These are phyloP conservation scores for Debaryomyces sp. DNA, from an alignment of 1,139 yeast species.

Conservation along the genomic window DNA sequence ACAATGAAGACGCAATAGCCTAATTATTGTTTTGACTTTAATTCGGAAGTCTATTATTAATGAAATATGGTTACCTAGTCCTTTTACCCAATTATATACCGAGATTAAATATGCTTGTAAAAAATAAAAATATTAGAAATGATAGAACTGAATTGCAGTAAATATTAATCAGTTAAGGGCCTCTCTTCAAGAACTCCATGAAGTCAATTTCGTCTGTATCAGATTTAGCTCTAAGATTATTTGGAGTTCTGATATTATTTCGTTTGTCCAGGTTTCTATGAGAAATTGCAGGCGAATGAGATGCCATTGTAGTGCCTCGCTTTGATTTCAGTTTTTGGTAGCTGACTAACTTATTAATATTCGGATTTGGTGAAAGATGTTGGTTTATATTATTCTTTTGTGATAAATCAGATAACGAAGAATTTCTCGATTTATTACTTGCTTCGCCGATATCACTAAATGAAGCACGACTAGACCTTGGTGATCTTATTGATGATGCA, in stretches of 20 bases:
- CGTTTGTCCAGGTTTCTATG: slow-evolving; percentile 6
- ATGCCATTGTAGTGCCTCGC: slow-evolving; percentile 8
- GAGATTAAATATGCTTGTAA: background rate
- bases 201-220: slow-evolving; percentile 44
- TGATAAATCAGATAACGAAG: slow-evolving; percentile 6
- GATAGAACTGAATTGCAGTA: background rate
- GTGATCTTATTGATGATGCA: slow-evolving; percentile 11
- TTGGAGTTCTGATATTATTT: background rate
- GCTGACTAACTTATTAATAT: slow-evolving; percentile 8
- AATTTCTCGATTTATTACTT: background rate
- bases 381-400: slow-evolving; percentile 7
- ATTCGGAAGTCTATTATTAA: background rate
- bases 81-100: background rate
- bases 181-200: slow-evolving; percentile 48
- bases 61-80: background rate
- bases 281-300: slow-evolving; percentile 17
- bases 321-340: slow-evolving; percentile 4
- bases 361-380: slow-evolving; percentile 13
- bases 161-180: slow-evolving; percentile 27
- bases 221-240: background rate
- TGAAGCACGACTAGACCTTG: slow-evolving; percentile 16
- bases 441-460: slow-evolving; percentile 16
- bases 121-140: background rate
- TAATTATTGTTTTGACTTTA: background rate
- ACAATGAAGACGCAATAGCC: background rate